Conservation (phyloP, 2,329 filamentous ascomycete species). For the Aureobasidium sp. region DNA sequence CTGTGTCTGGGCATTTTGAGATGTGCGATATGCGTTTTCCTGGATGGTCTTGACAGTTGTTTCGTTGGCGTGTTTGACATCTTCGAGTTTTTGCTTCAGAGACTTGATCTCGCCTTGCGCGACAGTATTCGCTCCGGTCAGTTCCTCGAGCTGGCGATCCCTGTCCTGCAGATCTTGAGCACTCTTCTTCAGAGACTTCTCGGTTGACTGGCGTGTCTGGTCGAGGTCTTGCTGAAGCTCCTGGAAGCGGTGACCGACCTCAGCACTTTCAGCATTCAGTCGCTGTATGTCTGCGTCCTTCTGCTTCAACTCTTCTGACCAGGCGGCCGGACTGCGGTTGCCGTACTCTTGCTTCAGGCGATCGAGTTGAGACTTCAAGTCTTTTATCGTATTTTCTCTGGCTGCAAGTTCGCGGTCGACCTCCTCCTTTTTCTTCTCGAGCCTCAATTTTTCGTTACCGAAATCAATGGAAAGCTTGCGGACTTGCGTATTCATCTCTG, state of each 20-base stretch:
- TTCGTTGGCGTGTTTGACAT: background rate
- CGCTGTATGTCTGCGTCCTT: background rate
- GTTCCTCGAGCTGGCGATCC: background rate
- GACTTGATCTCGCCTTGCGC: background rate
- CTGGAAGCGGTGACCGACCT: background rate
- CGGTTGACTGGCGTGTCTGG: background rate
- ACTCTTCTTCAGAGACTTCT: background rate
- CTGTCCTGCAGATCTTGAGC: background rate
- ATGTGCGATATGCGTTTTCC: background rate
- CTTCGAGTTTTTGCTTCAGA: background rate
- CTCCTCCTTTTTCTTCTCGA: background rate
- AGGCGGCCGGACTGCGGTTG: background rate
- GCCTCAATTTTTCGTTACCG: background rate
- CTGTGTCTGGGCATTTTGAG: background rate
- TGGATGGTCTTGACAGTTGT: background rate
- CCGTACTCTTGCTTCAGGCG: background rate
- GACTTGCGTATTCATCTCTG: background rate
- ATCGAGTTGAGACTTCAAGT: background rate
- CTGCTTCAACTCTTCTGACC: background rate
- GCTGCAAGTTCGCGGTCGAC: background rate
- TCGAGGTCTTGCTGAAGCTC: background rate
- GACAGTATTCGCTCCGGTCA: background rate
- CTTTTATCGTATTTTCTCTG: background rate
- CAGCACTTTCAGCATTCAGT: background rate
- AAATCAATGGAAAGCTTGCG: background rate